Evolutionary conservation across 2,329 filamentous ascomycete species (phyloP), one percentile per base, ranked within the genome.

Genomic region (Cladosporium sp.): DNA sequence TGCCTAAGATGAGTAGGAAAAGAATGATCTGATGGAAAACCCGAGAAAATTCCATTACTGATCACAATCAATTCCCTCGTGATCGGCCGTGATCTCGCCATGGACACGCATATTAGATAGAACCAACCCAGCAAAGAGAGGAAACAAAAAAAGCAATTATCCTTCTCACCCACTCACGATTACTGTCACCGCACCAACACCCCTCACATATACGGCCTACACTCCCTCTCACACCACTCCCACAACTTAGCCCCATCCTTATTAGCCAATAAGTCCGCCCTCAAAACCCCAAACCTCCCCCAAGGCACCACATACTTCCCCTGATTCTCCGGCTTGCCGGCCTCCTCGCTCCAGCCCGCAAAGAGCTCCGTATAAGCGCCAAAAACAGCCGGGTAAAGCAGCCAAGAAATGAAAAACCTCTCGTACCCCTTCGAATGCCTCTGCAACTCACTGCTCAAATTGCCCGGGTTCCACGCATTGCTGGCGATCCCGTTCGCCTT

Each of bases 151-250:
- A n/a, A n/a, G n/a, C n/a, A n/a, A n/a, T n/a, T n/a, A n/a, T n/a
- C n/a, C n/a, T n/a, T n/a, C n/a, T n/a, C n/a, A n/a, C n/a, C n/a
- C n/a, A n/a, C n/a, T n/a, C n/a, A n/a, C n/a, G n/a, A n/a, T n/a
- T n/a, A n/a, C n/a, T n/a, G n/a, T n/a, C 22, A 27, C 9, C 22
- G 9, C 22, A 27, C 22, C 4, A 27, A 27, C 38, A 5, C 12
- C 38, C 20, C 36, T 39, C 41, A 45, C 41, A 51, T 30, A 9
- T 46, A 47, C 7, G 35, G 36, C 38, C 46, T 55, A 18, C 56
- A 59, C 53, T 70, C 61, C 56, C 63, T 61, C 57, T 72, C 69
- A 56, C 65, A 69, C 64, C 67, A 72, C 39, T 66, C 62, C 68
- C 67, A 73, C 41, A 73, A 64, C 57, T 63, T 66, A 53, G 54